A percentile compares a stretch with the other conserved stretches of the same genome.
Conservation (phyloP, 2,329 filamentous ascomycete species). For the Onygena corvina region DNA sequence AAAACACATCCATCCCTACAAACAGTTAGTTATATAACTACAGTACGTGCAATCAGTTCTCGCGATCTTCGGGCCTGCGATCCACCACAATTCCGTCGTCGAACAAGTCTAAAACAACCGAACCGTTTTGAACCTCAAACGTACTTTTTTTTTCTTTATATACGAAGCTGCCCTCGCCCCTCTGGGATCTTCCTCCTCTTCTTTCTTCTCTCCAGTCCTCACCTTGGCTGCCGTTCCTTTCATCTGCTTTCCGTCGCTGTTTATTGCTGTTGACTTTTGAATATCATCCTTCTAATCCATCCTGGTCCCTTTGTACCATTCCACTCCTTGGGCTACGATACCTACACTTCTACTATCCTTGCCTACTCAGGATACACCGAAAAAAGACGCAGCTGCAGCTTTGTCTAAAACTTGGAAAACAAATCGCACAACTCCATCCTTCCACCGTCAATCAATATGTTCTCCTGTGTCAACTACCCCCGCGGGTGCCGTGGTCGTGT, state of each 20-base stretch:
- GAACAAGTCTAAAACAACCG: slow-evolving; percentile 5
- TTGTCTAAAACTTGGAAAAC: no score
- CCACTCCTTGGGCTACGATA: slow-evolving; percentile 1
- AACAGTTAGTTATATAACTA: background rate
- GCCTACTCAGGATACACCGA: no score
- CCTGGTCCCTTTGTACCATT: background rate
- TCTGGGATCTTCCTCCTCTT: background rate
- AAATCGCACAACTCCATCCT: no score
- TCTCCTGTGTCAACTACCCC: slow-evolving; percentile 38
- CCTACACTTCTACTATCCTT: background rate
- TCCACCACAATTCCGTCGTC: slow-evolving; percentile 3
- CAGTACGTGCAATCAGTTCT: background rate
- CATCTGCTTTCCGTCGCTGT: slow-evolving; percentile 3
- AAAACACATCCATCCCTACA: background rate
- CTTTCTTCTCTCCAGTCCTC: background rate
- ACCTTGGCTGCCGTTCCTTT: slow-evolving; percentile 1
- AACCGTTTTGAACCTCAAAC: background rate
- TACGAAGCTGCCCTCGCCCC: background rate
- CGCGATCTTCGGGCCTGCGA: background rate
- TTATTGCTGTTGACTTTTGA: background rate
- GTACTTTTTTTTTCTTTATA: slow-evolving; percentile 6
- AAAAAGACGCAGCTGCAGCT: no score
- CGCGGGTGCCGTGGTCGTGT: slow-evolving; percentile 38
- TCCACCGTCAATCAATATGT: slow-evolving; percentile 25
- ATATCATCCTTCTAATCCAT: slow-evolving; percentile 1